A percentile compares a stretch with the other conserved stretches of the same genome.
Evolutionary conservation across 176 grass and related monocot species (phyloP).

Genomic region (Juncus effusus): DNA sequence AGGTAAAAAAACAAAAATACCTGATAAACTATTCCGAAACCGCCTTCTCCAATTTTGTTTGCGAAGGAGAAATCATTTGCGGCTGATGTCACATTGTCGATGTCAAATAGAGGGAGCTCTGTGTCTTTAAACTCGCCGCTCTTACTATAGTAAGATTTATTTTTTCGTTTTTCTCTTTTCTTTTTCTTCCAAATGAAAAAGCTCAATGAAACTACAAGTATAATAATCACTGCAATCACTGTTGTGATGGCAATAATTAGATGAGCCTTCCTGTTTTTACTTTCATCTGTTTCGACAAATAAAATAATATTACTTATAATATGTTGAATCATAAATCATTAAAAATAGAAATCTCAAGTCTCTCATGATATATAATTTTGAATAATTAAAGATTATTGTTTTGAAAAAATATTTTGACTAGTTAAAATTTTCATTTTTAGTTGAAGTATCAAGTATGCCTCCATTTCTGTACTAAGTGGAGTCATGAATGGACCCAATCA

Average conservation of each 20-base stretch:
- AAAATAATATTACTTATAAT: background rate
- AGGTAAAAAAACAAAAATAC: slow-evolving; percentile 9
- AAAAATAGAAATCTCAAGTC: too few relatives aligned
- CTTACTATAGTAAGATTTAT: background rate
- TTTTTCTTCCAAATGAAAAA: slow-evolving; percentile 18
- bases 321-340: too few relatives aligned
- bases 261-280: background rate
- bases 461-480: background rate
- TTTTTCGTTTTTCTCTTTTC: background rate
- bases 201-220: slow-evolving; percentile 2
- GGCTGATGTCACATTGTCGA: slow-evolving; percentile 31
- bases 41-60: slow-evolving; percentile 43
- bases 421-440: too few relatives aligned
- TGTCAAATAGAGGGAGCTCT: slow-evolving; percentile 33
- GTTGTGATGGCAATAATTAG: background rate
- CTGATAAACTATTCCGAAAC: slow-evolving; percentile 63
- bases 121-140: background rate
- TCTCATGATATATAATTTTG: too few relatives aligned
- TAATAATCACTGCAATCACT: background rate
- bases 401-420: background rate
- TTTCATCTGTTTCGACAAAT: slow-evolving; percentile 6
- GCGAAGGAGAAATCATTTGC: slow-evolving; percentile 24
- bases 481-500: background rate
- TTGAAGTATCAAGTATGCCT: too few relatives aligned
- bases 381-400: background rate